Evolutionary conservation across 345 rosid species (phyloP).

Genomic region (Hypericum androsaemum): DNA sequence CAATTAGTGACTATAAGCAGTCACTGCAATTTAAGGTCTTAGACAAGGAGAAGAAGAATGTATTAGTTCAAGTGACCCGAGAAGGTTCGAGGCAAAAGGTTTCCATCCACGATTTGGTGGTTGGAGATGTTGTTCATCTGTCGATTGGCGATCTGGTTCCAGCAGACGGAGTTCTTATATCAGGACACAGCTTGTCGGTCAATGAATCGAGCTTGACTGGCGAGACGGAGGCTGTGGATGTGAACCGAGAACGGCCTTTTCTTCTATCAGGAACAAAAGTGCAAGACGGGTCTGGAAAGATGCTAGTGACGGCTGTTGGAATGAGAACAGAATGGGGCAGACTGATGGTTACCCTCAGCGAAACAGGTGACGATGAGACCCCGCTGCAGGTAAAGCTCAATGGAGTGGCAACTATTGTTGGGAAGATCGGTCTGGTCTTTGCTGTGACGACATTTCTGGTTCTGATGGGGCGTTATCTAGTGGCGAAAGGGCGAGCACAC

Average conservation of each 20-base stretch:
- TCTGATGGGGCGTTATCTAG: neutral
- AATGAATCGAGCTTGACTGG: slow-evolving; percentile 7
- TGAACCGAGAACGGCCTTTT: neutral
- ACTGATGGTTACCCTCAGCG: slow-evolving; percentile 6
- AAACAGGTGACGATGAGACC: slow-evolving; percentile 5
- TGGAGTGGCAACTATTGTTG: slow-evolving; percentile 5
- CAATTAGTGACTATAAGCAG: slow-evolving; percentile 7
- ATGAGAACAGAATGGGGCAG: slow-evolving; percentile 10
- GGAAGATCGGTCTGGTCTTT: slow-evolving; percentile 8
- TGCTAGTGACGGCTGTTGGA: slow-evolving; percentile 7
- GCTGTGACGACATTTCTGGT: slow-evolving; percentile 10
- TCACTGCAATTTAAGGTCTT: slow-evolving; percentile 7
- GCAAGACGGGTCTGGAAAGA: slow-evolving; percentile 8
- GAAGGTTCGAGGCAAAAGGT: slow-evolving; percentile 8
- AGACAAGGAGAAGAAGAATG: slow-evolving; percentile 8
- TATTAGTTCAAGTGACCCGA: slow-evolving; percentile 6
- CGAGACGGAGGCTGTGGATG: slow-evolving; percentile 7
- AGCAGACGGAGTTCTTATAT: slow-evolving; percentile 4
- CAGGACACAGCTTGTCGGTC: slow-evolving; percentile 6
- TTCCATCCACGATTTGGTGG: slow-evolving; percentile 1
- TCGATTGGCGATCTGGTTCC: slow-evolving; percentile 8
- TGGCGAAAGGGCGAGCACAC: neutral
- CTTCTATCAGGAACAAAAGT: slow-evolving; percentile 5
- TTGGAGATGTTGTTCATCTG: slow-evolving; percentile 8
- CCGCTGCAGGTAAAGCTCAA: slow-evolving; percentile 9